These are phyloP conservation scores for Pyrenochaeta sp. DNA, from an alignment of 2,329 filamentous ascomycete genomes.

Conservation along the genomic window DNA sequence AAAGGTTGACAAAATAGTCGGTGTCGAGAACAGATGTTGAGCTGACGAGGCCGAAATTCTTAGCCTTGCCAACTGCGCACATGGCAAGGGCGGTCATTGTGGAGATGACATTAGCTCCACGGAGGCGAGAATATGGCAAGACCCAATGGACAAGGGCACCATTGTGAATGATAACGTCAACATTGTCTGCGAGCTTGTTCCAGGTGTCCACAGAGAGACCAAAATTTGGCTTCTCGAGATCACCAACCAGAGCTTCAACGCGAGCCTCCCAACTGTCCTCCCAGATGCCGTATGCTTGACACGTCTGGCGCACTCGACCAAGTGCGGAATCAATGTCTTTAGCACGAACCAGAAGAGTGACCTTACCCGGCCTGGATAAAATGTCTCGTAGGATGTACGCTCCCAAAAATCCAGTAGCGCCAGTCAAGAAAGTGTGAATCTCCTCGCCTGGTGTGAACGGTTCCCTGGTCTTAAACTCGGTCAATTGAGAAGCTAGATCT, in stretches of 20 bases:
- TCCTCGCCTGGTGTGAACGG: constrained; percentile 52
- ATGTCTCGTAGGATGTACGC: constrained; percentile 80
- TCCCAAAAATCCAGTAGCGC: constrained; percentile 89
- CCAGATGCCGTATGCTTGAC: constrained; percentile 83
- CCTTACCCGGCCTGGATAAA: constrained; percentile 68
- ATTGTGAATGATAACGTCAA: constrained; percentile 78
- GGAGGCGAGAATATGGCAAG: constrained; percentile 74
- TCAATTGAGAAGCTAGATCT: constrained; percentile 59
- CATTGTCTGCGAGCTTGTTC: constrained; percentile 69
- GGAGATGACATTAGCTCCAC: constrained; percentile 77
- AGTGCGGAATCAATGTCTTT: constrained; percentile 67
- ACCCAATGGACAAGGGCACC: constrained; percentile 80
- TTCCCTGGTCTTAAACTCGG: constrained; percentile 41
- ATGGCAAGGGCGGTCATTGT: constrained; percentile 79
- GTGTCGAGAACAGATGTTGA: constrained; percentile 85
- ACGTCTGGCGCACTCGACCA: constrained; percentile 70
- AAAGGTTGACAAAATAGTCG: constrained; percentile 79
- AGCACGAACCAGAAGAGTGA: constrained; percentile 79
- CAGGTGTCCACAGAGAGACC: constrained; percentile 73
- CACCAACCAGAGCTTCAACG: constrained; percentile 74
- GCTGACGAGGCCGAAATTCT: constrained; percentile 81
- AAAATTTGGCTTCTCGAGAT: constrained; percentile 75
- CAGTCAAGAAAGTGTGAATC: constrained; percentile 79
- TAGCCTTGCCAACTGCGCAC: constrained; percentile 78
- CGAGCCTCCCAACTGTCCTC: constrained; percentile 69